These are phyloP conservation scores for Iris macrosiphon DNA, from an alignment of 106 monocot genomes.

Conservation along the genomic window DNA sequence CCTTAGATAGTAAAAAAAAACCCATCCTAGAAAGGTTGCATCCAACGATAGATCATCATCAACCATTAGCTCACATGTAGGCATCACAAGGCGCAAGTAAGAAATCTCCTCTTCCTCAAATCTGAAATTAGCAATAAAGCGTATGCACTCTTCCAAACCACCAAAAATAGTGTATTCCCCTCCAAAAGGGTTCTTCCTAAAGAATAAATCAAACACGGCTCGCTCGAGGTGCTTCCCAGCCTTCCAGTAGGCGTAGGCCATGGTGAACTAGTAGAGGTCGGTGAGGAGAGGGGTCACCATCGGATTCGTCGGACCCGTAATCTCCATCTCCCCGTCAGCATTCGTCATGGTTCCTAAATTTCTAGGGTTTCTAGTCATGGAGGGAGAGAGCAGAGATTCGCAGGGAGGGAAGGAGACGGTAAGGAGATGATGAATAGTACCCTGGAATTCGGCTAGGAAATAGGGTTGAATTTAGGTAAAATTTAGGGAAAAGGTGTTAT, in stretches of 20 bases:
- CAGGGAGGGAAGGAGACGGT: too few species aligned
- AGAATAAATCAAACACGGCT: conserved; percentile 83
- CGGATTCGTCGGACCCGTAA: conserved; percentile 45
- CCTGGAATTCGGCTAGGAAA: too few species aligned
- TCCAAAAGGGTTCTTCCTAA: conserved; percentile 81
- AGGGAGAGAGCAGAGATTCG: too few species aligned
- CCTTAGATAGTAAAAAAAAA: conserved; percentile 87
- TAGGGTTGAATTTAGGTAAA: too few species aligned
- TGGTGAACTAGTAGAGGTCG: conserved; percentile 91
- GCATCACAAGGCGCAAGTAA: conserved; percentile 64
- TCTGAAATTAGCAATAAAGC: conserved; percentile 81
- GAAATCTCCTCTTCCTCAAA: conserved; percentile 58
- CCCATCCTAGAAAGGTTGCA: conserved; percentile 55
- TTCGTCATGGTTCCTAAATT: neutral
- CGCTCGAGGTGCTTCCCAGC: conserved; percentile 82
- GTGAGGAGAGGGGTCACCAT: conserved; percentile 75
- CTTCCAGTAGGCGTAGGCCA: conserved; percentile 96
- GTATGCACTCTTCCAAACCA: conserved; percentile 87
- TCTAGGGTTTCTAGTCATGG: too few species aligned
- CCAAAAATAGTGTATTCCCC: conserved; percentile 94
- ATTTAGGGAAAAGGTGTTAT: too few species aligned
- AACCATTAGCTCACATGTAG: conserved; percentile 83
- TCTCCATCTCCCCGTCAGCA: neutral
- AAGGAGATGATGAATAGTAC: too few species aligned
- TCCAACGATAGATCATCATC: too few species aligned